These are phyloP conservation scores for Deinandra increscens DNA, from an alignment of 129 eudicot genomes.

Conservation along the genomic window DNA sequence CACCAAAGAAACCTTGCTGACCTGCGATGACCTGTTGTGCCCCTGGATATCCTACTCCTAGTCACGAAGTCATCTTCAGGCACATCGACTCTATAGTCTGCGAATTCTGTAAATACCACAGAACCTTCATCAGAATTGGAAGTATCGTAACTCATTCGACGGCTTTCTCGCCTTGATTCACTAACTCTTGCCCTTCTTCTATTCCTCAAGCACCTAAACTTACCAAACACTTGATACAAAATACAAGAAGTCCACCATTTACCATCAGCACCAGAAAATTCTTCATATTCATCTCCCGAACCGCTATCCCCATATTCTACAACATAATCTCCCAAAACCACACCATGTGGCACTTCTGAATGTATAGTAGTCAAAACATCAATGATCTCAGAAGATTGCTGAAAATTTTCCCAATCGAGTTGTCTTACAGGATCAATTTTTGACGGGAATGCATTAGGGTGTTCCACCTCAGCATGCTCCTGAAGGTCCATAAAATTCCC, in stretches of 20 bases:
- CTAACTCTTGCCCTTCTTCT: conserved; percentile 72
- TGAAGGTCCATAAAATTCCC: conserved; percentile 71
- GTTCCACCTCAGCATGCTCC: conserved; percentile 71
- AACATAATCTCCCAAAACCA: conserved; percentile 90
- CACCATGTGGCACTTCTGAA: conserved; percentile 93
- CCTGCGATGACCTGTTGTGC: conserved; percentile 66
- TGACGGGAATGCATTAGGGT: conserved; percentile 82
- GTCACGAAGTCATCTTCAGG: conserved; percentile 54
- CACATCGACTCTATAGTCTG: conserved; percentile 60
- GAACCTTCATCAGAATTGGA: conserved; percentile 95
- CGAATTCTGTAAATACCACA: conserved; percentile 63
- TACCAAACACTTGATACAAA: conserved; percentile 79
- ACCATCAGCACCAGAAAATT: conserved; percentile 77
- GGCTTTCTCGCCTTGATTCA: conserved; percentile 64
- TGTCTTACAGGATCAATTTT: conserved; percentile 85
- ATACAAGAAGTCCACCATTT: conserved; percentile 99
- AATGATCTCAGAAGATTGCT: conserved; percentile 81
- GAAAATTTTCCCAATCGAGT: conserved; percentile 94
- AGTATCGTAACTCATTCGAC: conserved; percentile 61
- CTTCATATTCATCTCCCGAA: conserved; percentile 80
- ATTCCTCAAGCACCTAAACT: conserved; percentile 71
- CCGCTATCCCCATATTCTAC: conserved; percentile 85
- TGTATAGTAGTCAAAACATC: conserved; percentile 93
- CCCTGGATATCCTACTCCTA: conserved; percentile 46
- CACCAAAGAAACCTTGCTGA: conserved; percentile 21